Conservation (phyloP, 2,329 filamentous ascomycete species). For the Exserohilum turcica region DNA sequence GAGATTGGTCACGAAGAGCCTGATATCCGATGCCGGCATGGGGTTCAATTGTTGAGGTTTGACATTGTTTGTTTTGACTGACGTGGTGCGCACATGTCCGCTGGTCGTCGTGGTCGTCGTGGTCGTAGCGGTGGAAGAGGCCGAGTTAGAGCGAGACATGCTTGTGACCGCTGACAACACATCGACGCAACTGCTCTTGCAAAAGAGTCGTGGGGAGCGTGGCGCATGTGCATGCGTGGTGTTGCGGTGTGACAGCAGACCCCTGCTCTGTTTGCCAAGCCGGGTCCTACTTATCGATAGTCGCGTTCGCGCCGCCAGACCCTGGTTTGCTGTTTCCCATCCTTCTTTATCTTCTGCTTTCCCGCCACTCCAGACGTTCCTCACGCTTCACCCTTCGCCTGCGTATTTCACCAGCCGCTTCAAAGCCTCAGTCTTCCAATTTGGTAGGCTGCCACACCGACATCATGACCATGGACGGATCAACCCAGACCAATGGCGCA, state of each 20-base stretch:
- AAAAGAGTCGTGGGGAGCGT: not conserved
- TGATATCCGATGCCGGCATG: slow-evolving; percentile 35
- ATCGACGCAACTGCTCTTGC: not conserved
- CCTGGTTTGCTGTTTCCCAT: slow-evolving; percentile 4
- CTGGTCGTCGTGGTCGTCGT: slow-evolving; percentile 16
- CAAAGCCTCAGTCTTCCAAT: not conserved
- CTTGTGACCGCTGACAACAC: slow-evolving; percentile 4
- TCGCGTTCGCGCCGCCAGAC: slow-evolving; percentile 54
- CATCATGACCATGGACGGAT: slow-evolving; percentile 41
- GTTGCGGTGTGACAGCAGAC: slow-evolving; percentile 18
- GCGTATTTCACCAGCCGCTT: not conserved
- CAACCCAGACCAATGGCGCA: slow-evolving; percentile 50
- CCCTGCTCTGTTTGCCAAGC: slow-evolving; percentile 23
- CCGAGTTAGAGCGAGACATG: slow-evolving; percentile 39
- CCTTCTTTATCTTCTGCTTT: slow-evolving; percentile 9
- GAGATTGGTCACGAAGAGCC: slow-evolving; percentile 79
- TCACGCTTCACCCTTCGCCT: not conserved
- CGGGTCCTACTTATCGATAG: slow-evolving; percentile 32
- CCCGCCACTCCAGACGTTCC: slow-evolving; percentile 12
- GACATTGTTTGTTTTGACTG: slow-evolving; percentile 39
- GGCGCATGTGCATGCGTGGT: slow-evolving; percentile 9
- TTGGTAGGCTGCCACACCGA: not conserved
- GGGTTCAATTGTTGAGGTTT: slow-evolving; percentile 29
- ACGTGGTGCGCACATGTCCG: slow-evolving; percentile 35
- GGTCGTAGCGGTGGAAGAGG: slow-evolving; percentile 28